These are phyloP conservation scores for Boechera stricta DNA, from an alignment of 345 rosid genomes.

Conservation along the genomic window DNA sequence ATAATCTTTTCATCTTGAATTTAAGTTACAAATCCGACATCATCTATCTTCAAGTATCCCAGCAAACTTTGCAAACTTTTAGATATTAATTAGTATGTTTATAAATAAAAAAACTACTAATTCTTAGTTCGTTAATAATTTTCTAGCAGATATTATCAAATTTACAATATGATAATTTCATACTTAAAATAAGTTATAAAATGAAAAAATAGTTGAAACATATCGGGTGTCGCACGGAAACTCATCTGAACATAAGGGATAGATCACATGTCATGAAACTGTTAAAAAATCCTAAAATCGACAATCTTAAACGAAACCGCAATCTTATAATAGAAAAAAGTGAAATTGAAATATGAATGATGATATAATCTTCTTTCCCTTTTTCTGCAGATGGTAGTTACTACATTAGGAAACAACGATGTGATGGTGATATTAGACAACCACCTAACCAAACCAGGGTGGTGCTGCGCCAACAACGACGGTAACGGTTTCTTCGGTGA, in stretches of 20 bases:
- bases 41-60: no score
- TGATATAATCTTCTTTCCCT: not conserved
- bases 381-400: conserved; percentile 69
- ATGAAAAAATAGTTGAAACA: no score
- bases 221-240: not conserved
- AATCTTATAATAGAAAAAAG: not conserved
- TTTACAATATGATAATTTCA: not conserved
- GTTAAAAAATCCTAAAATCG: not conserved
- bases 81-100: no score
- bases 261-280: conserved; percentile 19
- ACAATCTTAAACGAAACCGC: conserved; percentile 14
- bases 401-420: conserved; percentile 65
- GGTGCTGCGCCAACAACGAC: conserved; percentile 82
- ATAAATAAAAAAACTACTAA: no score
- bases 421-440: conserved; percentile 94
- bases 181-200: not conserved
- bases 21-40: no score
- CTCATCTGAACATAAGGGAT: conserved; percentile 8
- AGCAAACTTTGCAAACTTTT: no score
- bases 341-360: conserved; percentile 2
- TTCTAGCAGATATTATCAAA: no score
- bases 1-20: no score
- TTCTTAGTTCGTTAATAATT: no score
- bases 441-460: conserved; percentile 89
- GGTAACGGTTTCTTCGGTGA: conserved; percentile 99